Base-by-base conservation (phyloP, 2,329 filamentous ascomycete genomes). In the Eutypella sp. region DNA sequence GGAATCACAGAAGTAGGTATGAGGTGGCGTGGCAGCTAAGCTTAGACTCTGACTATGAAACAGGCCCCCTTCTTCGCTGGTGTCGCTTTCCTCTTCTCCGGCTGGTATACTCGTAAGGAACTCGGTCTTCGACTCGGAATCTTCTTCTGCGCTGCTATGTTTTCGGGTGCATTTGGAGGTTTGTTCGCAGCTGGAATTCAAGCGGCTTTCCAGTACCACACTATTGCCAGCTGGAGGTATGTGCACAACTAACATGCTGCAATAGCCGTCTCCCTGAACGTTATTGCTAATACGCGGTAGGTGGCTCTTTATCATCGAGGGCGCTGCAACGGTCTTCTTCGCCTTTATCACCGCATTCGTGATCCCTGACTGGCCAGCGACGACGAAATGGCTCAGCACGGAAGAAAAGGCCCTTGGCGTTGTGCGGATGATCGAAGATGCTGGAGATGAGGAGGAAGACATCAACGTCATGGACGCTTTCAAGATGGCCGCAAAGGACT, bases 401-500 rank as follows among this genome's bases (percentile, higher is more conserved):
- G 49, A 52, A 34, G 52, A 54, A 38, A 49, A 49, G 39, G 43
- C 43, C 15, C 47, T 54, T 19, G 51, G 45, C 23, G 42, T 51
- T 2, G 24, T 53, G 7, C 41, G 54, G 10, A 39, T 56, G 10
- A 38, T 46, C 13, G 54, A 53, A 23, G 54, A 56, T 33, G 50
- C 52, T 5, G 46, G 47, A 24, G 46, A 50, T 11, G 52, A 57
- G 39, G 51, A 53, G 20, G 47, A 55, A 13, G 52, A 59, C 8
- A 53, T 55, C 41, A 53, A 44, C 18, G 54, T 47, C 9, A 38
- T 42, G 41, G 34, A 45, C n/a, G 58, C 51, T 16, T 50, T 60
- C 46, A 59, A 57, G 45, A 57, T 61, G 54, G 58, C 58, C 5
- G 42, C 54, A 11, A 57, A 50, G n/a, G 60, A 63, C 41, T 48